Conservation (phyloP, 1,139 yeast species). For the Pneumocystis carinii region DNA sequence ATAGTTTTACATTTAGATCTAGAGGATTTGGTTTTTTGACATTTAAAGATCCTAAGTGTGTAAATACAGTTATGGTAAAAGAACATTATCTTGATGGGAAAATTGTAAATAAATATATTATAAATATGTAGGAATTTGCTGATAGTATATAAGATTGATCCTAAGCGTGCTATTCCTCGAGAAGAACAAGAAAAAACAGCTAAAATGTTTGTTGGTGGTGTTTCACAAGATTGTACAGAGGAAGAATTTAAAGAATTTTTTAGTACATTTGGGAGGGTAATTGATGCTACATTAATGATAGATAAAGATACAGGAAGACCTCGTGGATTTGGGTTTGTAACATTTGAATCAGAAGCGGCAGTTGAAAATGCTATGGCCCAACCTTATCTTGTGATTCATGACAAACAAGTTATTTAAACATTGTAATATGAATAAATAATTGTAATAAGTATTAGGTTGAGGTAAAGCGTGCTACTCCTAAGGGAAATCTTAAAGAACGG, state of each 20-base stretch:
- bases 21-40: conserved; percentile 95
- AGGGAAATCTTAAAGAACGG: conserved; percentile 30
- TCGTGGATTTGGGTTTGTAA: conserved; percentile 94
- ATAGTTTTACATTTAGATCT: conserved; percentile 74
- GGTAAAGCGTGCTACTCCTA: conserved; percentile 95
- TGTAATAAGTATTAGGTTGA: conserved; percentile 55
- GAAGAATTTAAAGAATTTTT: conserved; percentile 79
- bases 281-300: conserved; percentile 94
- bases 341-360: conserved; percentile 90
- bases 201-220: conserved; percentile 95
- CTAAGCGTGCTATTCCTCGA: conserved; percentile 93
- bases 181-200: conserved; percentile 97
- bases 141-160: conserved; percentile 47
- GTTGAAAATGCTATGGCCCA: conserved; percentile 73
- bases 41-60: conserved; percentile 66
- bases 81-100: conserved; percentile 92
- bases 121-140: background rate
- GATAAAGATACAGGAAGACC: conserved; percentile 97
- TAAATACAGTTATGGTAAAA: conserved; percentile 71
- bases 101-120: conserved; percentile 26
- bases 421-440: background rate
- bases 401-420: conserved; percentile 19
- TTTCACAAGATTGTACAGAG: conserved; percentile 89
- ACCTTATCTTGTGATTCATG: conserved; percentile 15
- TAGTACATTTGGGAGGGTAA: conserved; percentile 78